Evolutionary conservation across 164 flowering plant genomes (phyloP).

Genomic region (Stephania japonica): DNA sequence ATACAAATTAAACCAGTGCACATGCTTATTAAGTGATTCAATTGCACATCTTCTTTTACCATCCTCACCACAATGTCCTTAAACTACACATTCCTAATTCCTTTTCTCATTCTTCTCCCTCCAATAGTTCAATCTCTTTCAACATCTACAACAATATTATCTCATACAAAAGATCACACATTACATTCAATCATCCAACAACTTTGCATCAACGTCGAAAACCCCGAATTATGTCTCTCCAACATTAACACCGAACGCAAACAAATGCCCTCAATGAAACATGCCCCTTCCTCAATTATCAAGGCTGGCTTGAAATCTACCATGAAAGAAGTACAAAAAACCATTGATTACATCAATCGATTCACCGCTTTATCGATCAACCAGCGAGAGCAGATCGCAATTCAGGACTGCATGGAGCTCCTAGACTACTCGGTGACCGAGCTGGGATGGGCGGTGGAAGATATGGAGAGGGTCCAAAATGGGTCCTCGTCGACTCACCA

Average conservation of each 20-base stretch:
- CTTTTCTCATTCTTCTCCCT: conserved; percentile 23
- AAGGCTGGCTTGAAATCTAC: conserved; percentile 50
- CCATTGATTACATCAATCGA: conserved; percentile 36
- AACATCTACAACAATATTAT: conserved; percentile 5
- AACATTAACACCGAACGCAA: conserved; percentile 26
- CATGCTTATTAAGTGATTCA: neutral
- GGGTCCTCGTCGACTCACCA: conserved; percentile 23
- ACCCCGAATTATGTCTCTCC: conserved; percentile 36
- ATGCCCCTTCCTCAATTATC: conserved; percentile 34
- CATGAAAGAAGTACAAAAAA: conserved; percentile 43
- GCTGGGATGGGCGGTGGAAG: conserved; percentile 59
- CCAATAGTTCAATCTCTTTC: conserved; percentile 17
- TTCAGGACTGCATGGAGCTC: conserved; percentile 78
- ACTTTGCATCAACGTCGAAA: conserved; percentile 36
- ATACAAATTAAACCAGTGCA: neutral
- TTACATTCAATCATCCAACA: conserved; percentile 30
- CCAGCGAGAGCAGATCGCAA: conserved; percentile 63
- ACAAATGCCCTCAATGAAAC: neutral
- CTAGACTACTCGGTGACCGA: conserved; percentile 76
- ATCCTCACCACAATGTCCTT: conserved; percentile 13
- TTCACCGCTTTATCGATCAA: conserved; percentile 52
- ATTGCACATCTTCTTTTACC: neutral
- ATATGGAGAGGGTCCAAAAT: conserved; percentile 50
- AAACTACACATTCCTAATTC: conserved; percentile 10
- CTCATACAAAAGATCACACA: conserved; percentile 13